Base-by-base conservation (phyloP, 495 filamentous ascomycete genomes). In the Aspergillus heteromorphus region DNA sequence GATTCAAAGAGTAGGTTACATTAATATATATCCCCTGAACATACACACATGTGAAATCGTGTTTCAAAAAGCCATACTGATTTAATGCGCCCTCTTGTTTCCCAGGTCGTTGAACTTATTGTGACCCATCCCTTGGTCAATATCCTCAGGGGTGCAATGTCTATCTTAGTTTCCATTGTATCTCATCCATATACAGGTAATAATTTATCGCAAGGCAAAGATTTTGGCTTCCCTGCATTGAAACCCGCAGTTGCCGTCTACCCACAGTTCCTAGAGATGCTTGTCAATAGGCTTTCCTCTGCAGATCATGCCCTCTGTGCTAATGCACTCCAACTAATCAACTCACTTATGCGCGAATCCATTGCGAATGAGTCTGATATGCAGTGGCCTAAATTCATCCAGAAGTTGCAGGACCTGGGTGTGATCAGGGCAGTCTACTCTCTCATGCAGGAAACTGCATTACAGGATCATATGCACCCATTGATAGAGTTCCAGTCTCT, bases 101-200 rank as follows among this genome's bases (percentile, higher is more conserved):
- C 6, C 14, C 72, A 95, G 79, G 83, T 95, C 47, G 93, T 99
- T 49, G 87, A 97, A 61, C 77, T 97, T 29, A 91, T 97, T 50
- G 92, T 99, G 56, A 92, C 84, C 19, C 95, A 97, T 64, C 95
- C 92, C 18, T 80, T 99, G 11, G 93, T 97, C 65, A 99, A 99
- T 62, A 97, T 97, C 59, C 83, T 97, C 42, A 84, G 93, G 10
- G 93, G 92, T 55, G 92, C 92, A 56, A 95, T 97, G 90, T 92
- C 90, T 19, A 93, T 97, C 51, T 82, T 97, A 38, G 92, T 95
- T 38, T 89, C 89, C 13, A 85, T 97, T 43, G 95, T 97, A 45
- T 87, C 90, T 25, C 88, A 95, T 68, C 87, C 89, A 23, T 82
- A 87, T 49, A 73, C 69, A 54, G 65, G 70, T 43, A 64, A 67